Percentiles rank a stretch among this genome's conserved stretches.
Evolutionary conservation across 2,329 filamentous ascomycete species (phyloP).

Genomic region (Aspergillus quadrilineatus): DNA sequence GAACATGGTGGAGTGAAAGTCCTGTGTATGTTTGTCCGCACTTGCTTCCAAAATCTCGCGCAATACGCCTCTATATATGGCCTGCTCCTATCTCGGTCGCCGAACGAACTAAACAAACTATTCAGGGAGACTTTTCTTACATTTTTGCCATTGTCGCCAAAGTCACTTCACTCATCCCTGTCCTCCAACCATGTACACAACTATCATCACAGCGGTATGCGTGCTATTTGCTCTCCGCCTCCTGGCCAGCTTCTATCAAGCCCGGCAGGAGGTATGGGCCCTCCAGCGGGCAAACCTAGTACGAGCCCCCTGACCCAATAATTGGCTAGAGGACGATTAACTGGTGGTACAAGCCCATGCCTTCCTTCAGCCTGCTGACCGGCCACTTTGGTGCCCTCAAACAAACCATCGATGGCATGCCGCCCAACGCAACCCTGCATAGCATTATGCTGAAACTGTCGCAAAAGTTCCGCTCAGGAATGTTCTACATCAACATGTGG

Average conservation of each 20-base stretch:
- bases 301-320: not conserved
- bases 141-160: no score
- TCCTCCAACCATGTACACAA: not conserved
- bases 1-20: not conserved
- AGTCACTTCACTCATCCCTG: no score
- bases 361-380: not conserved
- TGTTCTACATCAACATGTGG: slow-evolving; percentile 8
- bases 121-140: no score
- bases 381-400: slow-evolving; percentile 1
- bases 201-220: not conserved
- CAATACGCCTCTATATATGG: no score
- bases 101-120: no score
- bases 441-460: slow-evolving; percentile 1
- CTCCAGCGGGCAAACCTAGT: slow-evolving; percentile 3
- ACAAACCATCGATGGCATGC: not conserved
- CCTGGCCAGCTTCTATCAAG: not conserved
- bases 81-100: no score
- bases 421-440: slow-evolving; percentile 2
- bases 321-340: not conserved
- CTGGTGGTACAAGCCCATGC: not conserved
- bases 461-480: not conserved
- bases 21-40: no score
- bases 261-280: not conserved
- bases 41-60: no score
- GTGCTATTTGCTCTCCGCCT: not conserved